Conservation (phyloP, 805 yeast species). For the Hanseniaspora taiwanica region DNA sequence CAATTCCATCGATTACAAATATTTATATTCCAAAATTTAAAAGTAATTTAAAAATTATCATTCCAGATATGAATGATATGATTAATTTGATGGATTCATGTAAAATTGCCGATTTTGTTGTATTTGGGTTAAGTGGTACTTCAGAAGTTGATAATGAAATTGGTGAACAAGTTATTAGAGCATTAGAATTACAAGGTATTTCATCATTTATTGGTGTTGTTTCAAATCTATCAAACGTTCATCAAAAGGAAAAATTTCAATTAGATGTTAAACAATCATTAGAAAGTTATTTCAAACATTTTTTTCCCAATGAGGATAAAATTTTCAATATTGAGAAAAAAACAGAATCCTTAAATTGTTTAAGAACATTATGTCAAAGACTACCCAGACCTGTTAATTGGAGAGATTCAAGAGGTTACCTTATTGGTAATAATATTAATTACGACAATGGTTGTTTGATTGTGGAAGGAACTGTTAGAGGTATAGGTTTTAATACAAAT, state of each 20-base stretch:
- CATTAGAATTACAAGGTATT: slow-evolving; percentile 85
- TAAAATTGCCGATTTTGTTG: slow-evolving; percentile 75
- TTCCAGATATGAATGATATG: slow-evolving; percentile 58
- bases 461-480: slow-evolving; percentile 78
- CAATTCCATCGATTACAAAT: slow-evolving; percentile 38
- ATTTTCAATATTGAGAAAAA: slow-evolving; percentile 54
- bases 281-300: slow-evolving; percentile 54
- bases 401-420: slow-evolving; percentile 88
- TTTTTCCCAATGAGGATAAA: slow-evolving; percentile 71
- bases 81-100: slow-evolving; percentile 72
- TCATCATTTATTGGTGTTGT: slow-evolving; percentile 70
- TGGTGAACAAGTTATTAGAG: slow-evolving; percentile 85
- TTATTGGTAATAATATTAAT: slow-evolving; percentile 56
- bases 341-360: slow-evolving; percentile 59
- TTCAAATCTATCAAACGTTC: slow-evolving; percentile 53
- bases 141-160: slow-evolving; percentile 65
- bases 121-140: slow-evolving; percentile 79
- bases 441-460: slow-evolving; percentile 30
- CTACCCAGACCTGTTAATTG: slow-evolving; percentile 76
- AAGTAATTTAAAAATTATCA: slow-evolving; percentile 54
- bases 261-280: slow-evolving; percentile 52
- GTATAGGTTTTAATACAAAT: slow-evolving; percentile 67
- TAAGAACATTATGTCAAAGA: slow-evolving; percentile 71
- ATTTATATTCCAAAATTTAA: slow-evolving; percentile 53
- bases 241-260: slow-evolving; percentile 66